These are phyloP conservation scores for Magnolia changhungtana DNA, from an alignment of 164 flowering plant species.

Conservation along the genomic window DNA sequence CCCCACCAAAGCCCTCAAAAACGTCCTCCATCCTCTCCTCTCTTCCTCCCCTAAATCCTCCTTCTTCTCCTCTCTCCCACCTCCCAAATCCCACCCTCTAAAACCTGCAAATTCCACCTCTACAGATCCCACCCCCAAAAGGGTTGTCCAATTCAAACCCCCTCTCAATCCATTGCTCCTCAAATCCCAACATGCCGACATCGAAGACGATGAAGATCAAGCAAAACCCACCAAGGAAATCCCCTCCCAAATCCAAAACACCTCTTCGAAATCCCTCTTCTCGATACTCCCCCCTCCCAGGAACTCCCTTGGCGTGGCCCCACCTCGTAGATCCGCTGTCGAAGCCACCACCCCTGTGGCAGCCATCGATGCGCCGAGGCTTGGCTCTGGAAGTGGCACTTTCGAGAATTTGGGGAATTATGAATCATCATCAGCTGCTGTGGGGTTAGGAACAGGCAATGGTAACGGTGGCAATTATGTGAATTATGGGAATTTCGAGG, in stretches of 20 bases:
- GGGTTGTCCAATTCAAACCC: constrained; percentile 63
- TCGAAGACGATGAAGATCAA: constrained; percentile 31
- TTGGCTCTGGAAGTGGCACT: constrained; percentile 1
- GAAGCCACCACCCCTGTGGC: constrained; percentile 36
- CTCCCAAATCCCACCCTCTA: constrained; percentile 12
- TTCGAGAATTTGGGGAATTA: background rate
- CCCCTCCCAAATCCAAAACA: background rate
- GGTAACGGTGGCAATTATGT: constrained; percentile 5
- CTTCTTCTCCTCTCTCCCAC: constrained; percentile 6
- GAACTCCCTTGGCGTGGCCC: constrained; percentile 48
- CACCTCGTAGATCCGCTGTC: constrained; percentile 47
- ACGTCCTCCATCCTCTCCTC: constrained; percentile 14
- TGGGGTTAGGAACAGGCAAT: background rate
- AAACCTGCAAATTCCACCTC: constrained; percentile 8
- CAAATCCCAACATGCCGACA: constrained; percentile 9
- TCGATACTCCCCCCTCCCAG: constrained; percentile 74
- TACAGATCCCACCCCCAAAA: constrained; percentile 31
- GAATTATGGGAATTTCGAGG: background rate
- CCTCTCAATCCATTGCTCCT: constrained; percentile 31
- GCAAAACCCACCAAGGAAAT: constrained; percentile 24
- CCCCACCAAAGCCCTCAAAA: constrained; percentile 7
- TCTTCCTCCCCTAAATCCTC: constrained; percentile 28
- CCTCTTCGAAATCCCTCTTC: constrained; percentile 42
- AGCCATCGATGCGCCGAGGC: constrained; percentile 1
- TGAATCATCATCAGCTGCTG: background rate